Evolutionary conservation across 495 filamentous ascomycete species (phyloP), one percentile per base, ranked within the genome.

Genomic region (Trichodelitschia bisporula): DNA sequence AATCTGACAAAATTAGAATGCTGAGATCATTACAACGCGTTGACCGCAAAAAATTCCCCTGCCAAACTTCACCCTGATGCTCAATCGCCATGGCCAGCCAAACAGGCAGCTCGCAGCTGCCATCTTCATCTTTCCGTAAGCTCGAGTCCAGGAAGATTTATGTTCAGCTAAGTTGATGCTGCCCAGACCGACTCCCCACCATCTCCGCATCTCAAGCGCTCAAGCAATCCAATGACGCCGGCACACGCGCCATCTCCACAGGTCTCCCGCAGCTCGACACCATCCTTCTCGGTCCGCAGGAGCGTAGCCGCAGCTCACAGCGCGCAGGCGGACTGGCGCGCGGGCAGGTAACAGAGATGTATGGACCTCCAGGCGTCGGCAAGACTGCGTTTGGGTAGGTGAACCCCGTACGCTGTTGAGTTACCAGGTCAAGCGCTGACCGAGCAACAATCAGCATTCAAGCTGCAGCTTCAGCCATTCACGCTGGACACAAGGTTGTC

Each of bases 171-270:
- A 15, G 32, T 40, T 29, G 45, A 25, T 13, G 17, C 29, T 16
- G 11, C 23, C 25, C 31, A 77, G 73, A 76, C 51, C 73, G 77
- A 4, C 58, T 97, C 18, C 65, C 77, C n/a, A 82, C 86, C 1
- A 61, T 91, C 13, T 82, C 84, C 2, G 83, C 82, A 25, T 79
- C 83, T 0, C 67, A 89, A 48, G 80, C 77, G 5, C 53, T 91
- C 23, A 63, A 73, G 30, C 60, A 71, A 13, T 58, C 71, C 6
- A 59, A 63, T 17, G 50, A 53, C 15, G 48, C 47, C 18, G 45
- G 53, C 4, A 46, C 49, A 16, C 56, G 52, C 34, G 58, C 60
- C 17, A 57, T 92, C 23, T 55, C 64, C 1, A 90, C 77, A 2
- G 69, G 75, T 2, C 48, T 91, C 18, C 23, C 41, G 19, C 51